Conservation (phyloP, 768 basidiomycete genomes). For the Candolleomyces aberdarensis region DNA sequence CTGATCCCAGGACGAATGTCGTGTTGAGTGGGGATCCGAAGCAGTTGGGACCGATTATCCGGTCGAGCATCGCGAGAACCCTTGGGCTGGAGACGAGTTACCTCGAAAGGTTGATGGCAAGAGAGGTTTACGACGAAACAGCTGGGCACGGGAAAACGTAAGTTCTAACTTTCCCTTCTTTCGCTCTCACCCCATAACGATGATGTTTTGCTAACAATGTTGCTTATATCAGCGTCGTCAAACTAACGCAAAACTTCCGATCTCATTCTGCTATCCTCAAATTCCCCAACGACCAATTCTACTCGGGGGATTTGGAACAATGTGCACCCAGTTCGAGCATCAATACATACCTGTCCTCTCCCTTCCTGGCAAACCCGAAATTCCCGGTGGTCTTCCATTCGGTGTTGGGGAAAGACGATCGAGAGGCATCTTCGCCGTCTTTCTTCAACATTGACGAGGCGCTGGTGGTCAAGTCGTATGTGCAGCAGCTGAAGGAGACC, state of each 20-base stretch:
- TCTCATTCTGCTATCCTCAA: slow-evolving; percentile 58
- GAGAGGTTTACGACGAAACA: slow-evolving; percentile 34
- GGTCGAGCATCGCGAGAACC: slow-evolving; percentile 51
- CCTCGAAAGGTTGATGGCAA: slow-evolving; percentile 55
- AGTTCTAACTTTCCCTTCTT: too few relatives aligned
- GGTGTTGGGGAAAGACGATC: slow-evolving; percentile 56
- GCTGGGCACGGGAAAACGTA: slow-evolving; percentile 27
- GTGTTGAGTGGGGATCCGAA: slow-evolving; percentile 69
- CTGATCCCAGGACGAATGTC: slow-evolving; percentile 49
- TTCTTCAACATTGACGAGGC: slow-evolving; percentile 69
- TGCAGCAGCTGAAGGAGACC: slow-evolving; percentile 33
- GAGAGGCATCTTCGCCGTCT: slow-evolving; percentile 66
- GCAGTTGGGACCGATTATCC: slow-evolving; percentile 68
- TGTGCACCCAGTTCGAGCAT: slow-evolving; percentile 42
- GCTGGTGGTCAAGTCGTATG: slow-evolving; percentile 50
- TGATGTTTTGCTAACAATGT: too few relatives aligned
- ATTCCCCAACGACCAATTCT: slow-evolving; percentile 63
- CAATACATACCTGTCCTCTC: slow-evolving; percentile 35
- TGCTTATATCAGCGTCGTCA: too few relatives aligned
- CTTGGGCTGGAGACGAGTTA: slow-evolving; percentile 61
- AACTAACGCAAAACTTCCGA: slow-evolving; percentile 62
- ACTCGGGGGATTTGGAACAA: slow-evolving; percentile 47
- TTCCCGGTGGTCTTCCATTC: slow-evolving; percentile 67
- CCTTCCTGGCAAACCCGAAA: slow-evolving; percentile 35
- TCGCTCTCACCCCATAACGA: too few relatives aligned